Evolutionary conservation across 202 grass and related monocot species (phyloP), one percentile per base, ranked within the genome.

Genomic region (Eragrostis tef): DNA sequence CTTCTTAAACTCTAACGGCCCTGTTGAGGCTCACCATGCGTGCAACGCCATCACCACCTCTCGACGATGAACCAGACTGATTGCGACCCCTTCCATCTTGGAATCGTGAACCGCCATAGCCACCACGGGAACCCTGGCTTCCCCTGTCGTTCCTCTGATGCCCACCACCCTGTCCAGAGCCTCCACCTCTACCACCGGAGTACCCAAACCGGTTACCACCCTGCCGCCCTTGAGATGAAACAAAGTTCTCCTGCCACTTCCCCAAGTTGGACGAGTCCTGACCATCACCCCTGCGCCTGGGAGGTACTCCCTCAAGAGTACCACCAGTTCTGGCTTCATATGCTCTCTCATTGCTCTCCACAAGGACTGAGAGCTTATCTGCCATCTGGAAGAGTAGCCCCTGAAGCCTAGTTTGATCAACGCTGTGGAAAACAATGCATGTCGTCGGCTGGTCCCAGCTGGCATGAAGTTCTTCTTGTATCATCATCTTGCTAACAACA

Each of bases 21-120:
- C 83, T 93, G 78, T 86, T 94, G n/a, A 98, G 88, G 84, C 64
- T 94, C 46, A 98, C 92, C 94, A 98, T 98, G 51, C 91, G 89
- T 43, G 66, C 85, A 25, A 75, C 71, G 11, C 82, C 86, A 39
- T 97, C 94, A 77, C 81, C 91, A 77, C 81, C 83, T 59, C 90
- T 88, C n/a, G 39, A 67, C 1, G 77, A 51, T 5, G 83, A 76
- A 71, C 84, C 77, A 8, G 63, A 64, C 51, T 81, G 44, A 1
- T 56, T 70, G 83, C 84, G 75, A 70, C 76, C 34, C 83, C 86
- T 73, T 73, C 86, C 87, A 85, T 96, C 93, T 24, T 96, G 90
- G 63, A 85, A 96, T 51, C 90, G 74, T 20, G 74, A 89, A 50
- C 86, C 76, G 19, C 83, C 74, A 19, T 90, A 93, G 41, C 90